Conservation (phyloP, 768 basidiomycete species). For the Atractiella rhizophila region DNA sequence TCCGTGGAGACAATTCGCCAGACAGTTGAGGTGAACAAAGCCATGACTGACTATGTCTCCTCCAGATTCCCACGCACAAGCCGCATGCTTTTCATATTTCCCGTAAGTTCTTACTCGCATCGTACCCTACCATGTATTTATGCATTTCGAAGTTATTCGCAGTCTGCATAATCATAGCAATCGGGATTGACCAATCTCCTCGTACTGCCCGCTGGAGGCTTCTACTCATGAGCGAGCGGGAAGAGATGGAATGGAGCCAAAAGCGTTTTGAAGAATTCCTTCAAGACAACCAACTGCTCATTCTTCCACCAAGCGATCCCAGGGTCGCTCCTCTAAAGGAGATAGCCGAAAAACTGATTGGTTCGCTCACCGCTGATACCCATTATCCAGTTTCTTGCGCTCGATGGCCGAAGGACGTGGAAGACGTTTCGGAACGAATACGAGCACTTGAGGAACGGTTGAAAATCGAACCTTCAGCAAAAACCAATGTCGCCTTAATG, state of each 20-base stretch:
- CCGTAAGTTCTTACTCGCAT: constrained; percentile 16
- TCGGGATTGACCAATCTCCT: constrained; percentile 25
- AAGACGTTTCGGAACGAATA: constrained; percentile 2
- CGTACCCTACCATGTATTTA: neutral
- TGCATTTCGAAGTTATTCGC: constrained; percentile 21
- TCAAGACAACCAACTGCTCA: neutral
- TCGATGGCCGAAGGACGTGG: constrained; percentile 20
- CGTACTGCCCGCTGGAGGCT: constrained; percentile 25
- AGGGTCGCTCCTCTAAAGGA: constrained; percentile 20
- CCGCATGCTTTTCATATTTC: constrained; percentile 24
- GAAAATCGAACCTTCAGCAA: constrained; percentile 7
- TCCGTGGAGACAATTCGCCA: too few relatives aligned
- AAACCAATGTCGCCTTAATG: constrained; percentile 16
- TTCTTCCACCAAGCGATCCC: constrained; percentile 14
- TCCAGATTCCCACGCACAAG: constrained; percentile 22
- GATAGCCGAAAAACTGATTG: constrained; percentile 22
- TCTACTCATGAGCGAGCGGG: constrained; percentile 25
- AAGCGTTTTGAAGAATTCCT: constrained; percentile 15
- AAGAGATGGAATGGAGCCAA: constrained; percentile 26
- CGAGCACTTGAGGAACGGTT: constrained; percentile 3
- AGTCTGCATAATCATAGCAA: constrained; percentile 23
- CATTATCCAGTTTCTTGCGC: constrained; percentile 18
- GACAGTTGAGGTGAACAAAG: too few relatives aligned
- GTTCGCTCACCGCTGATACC: constrained; percentile 19
- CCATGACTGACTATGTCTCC: too few relatives aligned